These are phyloP conservation scores for Isoetes taiwanensis DNA, from an alignment of 75 land plant species.

Conservation along the genomic window DNA sequence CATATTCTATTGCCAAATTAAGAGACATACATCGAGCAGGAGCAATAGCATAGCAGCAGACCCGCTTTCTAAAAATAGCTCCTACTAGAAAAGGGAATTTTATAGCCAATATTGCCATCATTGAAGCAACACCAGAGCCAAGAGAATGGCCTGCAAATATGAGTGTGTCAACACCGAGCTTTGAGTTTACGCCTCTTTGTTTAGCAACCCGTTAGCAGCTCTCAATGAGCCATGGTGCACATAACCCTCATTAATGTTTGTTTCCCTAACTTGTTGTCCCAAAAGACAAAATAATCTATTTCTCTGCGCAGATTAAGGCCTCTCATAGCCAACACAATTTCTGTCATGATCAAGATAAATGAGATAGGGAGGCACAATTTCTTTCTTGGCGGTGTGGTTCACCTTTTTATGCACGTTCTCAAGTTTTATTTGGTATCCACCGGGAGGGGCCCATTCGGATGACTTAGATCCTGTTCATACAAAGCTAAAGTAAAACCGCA, in stretches of 20 bases:
- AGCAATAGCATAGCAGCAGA: slow-evolving; percentile 7
- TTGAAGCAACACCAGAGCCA: background rate
- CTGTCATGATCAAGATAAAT: background rate
- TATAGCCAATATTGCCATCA: background rate
- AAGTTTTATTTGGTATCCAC: background rate
- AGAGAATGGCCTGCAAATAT: slow-evolving; percentile 4
- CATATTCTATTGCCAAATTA: background rate
- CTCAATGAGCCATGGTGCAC: background rate
- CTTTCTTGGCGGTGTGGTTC: background rate
- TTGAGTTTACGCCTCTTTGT: background rate
- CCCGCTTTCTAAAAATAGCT: background rate
- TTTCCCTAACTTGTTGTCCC: slow-evolving; percentile 4
- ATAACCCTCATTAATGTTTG: background rate
- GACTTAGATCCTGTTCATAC: background rate
- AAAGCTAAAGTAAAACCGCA: background rate
- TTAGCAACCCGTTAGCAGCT: background rate
- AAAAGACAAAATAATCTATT: background rate
- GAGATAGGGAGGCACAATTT: slow-evolving; percentile 1
- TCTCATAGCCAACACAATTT: background rate
- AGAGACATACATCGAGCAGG: slow-evolving; percentile 3
- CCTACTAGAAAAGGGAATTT: background rate
- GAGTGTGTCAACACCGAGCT: background rate
- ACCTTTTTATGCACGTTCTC: slow-evolving; percentile 1
- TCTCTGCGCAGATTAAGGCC: background rate
- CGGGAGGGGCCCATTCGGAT: slow-evolving; percentile 8